A percentile compares a stretch with the other conserved stretches of the same genome.
Evolutionary conservation across 805 yeast species (phyloP).

Genomic region (Spathaspora girioi): DNA sequence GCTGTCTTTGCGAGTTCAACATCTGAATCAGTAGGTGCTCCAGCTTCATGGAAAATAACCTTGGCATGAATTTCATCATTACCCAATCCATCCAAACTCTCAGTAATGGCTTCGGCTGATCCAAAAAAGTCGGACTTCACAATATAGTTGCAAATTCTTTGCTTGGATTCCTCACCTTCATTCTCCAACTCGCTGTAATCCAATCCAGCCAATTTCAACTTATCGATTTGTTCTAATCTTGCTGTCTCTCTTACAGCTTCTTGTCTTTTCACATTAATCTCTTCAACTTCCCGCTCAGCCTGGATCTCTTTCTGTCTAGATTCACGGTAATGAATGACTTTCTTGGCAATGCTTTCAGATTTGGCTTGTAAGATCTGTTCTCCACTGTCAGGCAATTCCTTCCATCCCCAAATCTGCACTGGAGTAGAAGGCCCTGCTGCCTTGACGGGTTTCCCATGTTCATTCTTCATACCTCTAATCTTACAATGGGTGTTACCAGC

Average conservation of each 20-base stretch:
- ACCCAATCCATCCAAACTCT: slow-evolving; percentile 78
- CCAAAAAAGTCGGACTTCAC: slow-evolving; percentile 92
- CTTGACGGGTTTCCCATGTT: slow-evolving; percentile 58
- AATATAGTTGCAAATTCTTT: slow-evolving; percentile 50
- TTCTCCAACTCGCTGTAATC: slow-evolving; percentile 43
- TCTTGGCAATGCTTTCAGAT: slow-evolving; percentile 70
- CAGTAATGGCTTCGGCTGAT: slow-evolving; percentile 88
- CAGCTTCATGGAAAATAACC: slow-evolving; percentile 76
- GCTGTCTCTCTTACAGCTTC: slow-evolving; percentile 50
- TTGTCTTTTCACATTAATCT: slow-evolving; percentile 64
- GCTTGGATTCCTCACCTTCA: slow-evolving; percentile 19
- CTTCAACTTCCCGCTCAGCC: slow-evolving; percentile 63
- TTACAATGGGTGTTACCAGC: slow-evolving; percentile 88
- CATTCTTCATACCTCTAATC: slow-evolving; percentile 75
- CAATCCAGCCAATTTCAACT: slow-evolving; percentile 60
- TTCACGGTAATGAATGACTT: slow-evolving; percentile 63
- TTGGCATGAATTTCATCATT: slow-evolving; percentile 75
- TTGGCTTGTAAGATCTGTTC: slow-evolving; percentile 76
- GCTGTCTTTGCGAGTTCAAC: slow-evolving; percentile 37
- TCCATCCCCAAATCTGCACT: slow-evolving; percentile 93
- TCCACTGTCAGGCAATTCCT: slow-evolving; percentile 87
- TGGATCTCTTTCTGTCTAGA: slow-evolving; percentile 49
- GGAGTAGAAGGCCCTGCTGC: slow-evolving; percentile 85
- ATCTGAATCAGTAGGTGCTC: slow-evolving; percentile 55
- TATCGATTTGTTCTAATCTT: slow-evolving; percentile 51